A percentile compares a stretch with the other conserved stretches of the same genome.
Conservation (phyloP, 495 filamentous ascomycete genomes). For the Lepraria neglecta region DNA sequence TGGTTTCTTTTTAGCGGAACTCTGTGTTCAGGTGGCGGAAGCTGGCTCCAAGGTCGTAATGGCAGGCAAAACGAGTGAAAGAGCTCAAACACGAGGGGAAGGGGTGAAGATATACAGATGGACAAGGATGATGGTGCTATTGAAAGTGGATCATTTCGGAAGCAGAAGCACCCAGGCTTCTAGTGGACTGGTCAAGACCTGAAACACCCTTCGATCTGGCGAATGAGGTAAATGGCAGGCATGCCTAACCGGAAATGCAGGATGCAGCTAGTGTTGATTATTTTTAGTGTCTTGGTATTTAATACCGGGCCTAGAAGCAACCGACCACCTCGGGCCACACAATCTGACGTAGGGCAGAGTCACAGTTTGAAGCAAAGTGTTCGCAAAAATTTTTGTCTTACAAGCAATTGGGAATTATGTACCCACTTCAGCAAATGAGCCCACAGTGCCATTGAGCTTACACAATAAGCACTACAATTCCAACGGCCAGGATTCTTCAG, state of each 20-base stretch:
- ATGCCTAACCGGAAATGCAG: not conserved
- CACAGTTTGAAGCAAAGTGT: not conserved
- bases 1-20: not conserved
- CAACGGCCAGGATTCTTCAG: not conserved
- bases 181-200: conserved; percentile 1
- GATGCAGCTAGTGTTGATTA: not conserved
- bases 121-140: conserved; percentile 11
- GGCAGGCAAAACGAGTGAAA: not conserved
- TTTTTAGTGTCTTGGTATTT: not conserved
- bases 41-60: not conserved
- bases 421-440: not conserved
- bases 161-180: not conserved
- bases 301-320: not conserved
- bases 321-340: not conserved
- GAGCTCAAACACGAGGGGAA: not conserved
- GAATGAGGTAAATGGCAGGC: not conserved
- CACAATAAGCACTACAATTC: not conserved
- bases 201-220: conserved; percentile 11
- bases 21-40: not conserved
- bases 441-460: not conserved
- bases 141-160: conserved; percentile 22
- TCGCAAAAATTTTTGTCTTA: not conserved
- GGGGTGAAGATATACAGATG: conserved; percentile 10
- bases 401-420: not conserved
- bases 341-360: not conserved